Evolutionary conservation across 2,329 filamentous ascomycete species (phyloP).

Genomic region (Remersonia thermophila): DNA sequence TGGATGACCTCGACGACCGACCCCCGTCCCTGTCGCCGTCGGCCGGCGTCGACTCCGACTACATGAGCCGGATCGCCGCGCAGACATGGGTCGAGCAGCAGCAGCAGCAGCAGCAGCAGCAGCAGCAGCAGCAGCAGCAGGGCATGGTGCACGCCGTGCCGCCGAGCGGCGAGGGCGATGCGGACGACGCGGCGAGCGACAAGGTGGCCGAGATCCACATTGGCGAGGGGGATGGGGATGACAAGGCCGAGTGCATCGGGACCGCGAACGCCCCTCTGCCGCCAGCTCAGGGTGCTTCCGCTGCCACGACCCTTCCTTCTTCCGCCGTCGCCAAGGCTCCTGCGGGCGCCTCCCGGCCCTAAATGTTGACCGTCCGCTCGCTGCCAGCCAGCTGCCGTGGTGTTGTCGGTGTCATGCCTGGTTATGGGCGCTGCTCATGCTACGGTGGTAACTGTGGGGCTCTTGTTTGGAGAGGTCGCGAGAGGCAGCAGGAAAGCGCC

Average conservation of each 20-base stretch:
- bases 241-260: neutral
- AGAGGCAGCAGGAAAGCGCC: no score
- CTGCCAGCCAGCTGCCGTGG: neutral
- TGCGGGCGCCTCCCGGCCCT: neutral
- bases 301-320: neutral
- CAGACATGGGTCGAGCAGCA: slow-evolving; percentile 20
- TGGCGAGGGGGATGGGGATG: slow-evolving; percentile 9
- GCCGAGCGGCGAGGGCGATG: slow-evolving; percentile 19
- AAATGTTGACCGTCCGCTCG: no score
- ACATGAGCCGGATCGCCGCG: slow-evolving; percentile 15
- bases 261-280: neutral
- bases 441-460: no score
- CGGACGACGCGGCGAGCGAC: slow-evolving; percentile 31
- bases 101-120: neutral
- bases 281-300: neutral
- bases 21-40: slow-evolving; percentile 13
- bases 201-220: slow-evolving; percentile 29
- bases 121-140: neutral
- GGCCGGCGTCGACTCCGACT: slow-evolving; percentile 8
- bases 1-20: slow-evolving; percentile 8
- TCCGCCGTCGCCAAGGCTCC: neutral
- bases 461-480: no score
- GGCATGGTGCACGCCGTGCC: slow-evolving; percentile 20
- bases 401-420: no score
- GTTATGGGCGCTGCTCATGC: neutral